Conservation (phyloP, 2,329 filamentous ascomycete species). For the Talaromyces sp. region DNA sequence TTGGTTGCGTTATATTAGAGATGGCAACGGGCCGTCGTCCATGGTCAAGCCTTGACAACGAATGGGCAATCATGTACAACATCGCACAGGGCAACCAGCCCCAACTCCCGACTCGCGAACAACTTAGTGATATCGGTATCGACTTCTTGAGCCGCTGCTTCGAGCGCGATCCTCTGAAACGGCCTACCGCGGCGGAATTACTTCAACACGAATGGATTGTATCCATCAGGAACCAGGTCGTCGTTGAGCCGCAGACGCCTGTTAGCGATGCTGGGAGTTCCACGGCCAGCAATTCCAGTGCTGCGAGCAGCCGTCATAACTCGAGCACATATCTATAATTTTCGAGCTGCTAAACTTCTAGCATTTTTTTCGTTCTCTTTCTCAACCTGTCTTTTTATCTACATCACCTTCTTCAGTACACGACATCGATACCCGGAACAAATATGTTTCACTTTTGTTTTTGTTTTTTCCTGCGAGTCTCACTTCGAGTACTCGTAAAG, state of each 20-base stretch:
- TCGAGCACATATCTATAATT: slow-evolving; percentile 12
- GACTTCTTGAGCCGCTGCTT: slow-evolving; percentile 90
- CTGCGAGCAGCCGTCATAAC: slow-evolving; percentile 13
- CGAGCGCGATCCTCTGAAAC: slow-evolving; percentile 71
- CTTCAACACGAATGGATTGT: slow-evolving; percentile 89
- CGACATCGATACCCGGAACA: slow-evolving; percentile 15
- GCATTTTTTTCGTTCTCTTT: neutral
- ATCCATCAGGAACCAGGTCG: slow-evolving; percentile 47
- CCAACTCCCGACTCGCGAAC: slow-evolving; percentile 74
- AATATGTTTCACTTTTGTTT: neutral
- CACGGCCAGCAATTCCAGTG: slow-evolving; percentile 23
- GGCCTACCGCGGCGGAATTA: slow-evolving; percentile 80
- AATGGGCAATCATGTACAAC: slow-evolving; percentile 99
- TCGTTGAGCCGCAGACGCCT: slow-evolving; percentile 42
- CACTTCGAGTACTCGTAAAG: neutral
- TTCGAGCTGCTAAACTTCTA: neutral
- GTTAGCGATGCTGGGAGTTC: slow-evolving; percentile 38
- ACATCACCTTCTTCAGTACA: slow-evolving; percentile 10
- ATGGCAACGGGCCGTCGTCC: slow-evolving; percentile 94
- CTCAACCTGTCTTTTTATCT: neutral
- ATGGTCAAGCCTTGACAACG: slow-evolving; percentile 95
- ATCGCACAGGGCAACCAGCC: slow-evolving; percentile 96
- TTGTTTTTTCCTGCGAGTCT: neutral
- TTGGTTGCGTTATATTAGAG: slow-evolving; percentile 93
- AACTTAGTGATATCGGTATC: slow-evolving; percentile 77